phyloP scores from a whole-genome alignment of 179 eudicot genomes.

The Actinidia arguta region DNA sequence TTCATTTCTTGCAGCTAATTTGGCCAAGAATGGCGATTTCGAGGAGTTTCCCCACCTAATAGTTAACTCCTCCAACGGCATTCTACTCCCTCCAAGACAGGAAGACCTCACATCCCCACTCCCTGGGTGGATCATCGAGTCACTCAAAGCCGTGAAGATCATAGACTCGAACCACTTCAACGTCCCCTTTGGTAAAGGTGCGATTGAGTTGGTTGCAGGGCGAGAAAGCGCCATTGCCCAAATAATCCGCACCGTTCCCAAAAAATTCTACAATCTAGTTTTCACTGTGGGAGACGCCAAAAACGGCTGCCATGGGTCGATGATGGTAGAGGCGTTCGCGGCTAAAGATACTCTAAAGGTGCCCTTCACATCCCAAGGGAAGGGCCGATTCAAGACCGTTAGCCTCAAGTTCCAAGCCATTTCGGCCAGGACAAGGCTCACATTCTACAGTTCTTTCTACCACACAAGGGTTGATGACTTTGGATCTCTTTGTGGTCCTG shows the following conservation, averaged over 20 bases:
- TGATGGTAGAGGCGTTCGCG: constrained; percentile 86
- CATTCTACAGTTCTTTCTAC: constrained; percentile 76
- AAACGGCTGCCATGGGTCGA: constrained; percentile 74
- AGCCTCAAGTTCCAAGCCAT: constrained; percentile 61
- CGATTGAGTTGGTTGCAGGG: constrained; percentile 76
- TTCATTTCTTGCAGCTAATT: constrained; percentile 42
- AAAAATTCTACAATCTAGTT: constrained; percentile 52
- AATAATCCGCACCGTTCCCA: constrained; percentile 54
- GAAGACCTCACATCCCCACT: constrained; percentile 74
- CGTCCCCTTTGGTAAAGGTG: constrained; percentile 61
- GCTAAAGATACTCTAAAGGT: constrained; percentile 45
- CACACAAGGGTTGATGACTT: constrained; percentile 60
- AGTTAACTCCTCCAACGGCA: constrained; percentile 66
- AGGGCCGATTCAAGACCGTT: constrained; percentile 45
- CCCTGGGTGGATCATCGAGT: constrained; percentile 85
- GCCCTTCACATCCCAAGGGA: constrained; percentile 57
- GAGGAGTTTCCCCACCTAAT: constrained; percentile 74
- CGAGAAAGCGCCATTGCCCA: constrained; percentile 79
- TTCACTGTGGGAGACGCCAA: constrained; percentile 74
- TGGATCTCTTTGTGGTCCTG: constrained; percentile 43
- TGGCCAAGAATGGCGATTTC: constrained; percentile 70
- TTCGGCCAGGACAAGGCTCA: constrained; percentile 55
- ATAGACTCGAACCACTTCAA: constrained; percentile 70
- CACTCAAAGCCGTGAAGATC: constrained; percentile 75
- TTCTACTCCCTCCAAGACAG: constrained; percentile 28